Evolutionary conservation across 371 early-diverging fungal genomes (phyloP).

Genomic region (Umbelopsis sp.): DNA sequence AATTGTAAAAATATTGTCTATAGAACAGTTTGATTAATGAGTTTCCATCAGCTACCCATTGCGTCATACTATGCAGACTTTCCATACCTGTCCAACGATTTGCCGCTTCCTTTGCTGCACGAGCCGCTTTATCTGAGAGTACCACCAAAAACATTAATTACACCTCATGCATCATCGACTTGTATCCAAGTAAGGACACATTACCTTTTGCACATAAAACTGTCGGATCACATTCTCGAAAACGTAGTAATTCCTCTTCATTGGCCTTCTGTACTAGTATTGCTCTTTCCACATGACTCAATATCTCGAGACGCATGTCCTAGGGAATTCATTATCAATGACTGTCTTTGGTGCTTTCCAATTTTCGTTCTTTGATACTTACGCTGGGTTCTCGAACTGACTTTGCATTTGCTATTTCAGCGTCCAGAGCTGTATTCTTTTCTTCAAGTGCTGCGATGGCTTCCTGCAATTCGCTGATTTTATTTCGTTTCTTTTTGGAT

Average conservation of each 20-base stretch:
- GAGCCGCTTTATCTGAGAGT: slow-evolving; percentile 60
- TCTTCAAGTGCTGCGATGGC: slow-evolving; percentile 41
- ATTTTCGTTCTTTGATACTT: slow-evolving; percentile 22
- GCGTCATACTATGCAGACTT: background rate
- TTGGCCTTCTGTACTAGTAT: slow-evolving; percentile 50
- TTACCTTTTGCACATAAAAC: slow-evolving; percentile 68
- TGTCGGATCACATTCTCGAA: slow-evolving; percentile 79
- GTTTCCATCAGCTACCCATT: background rate
- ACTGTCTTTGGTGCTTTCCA: background rate
- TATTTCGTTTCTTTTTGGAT: slow-evolving; percentile 36
- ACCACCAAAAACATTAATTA: background rate
- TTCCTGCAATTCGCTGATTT: slow-evolving; percentile 47
- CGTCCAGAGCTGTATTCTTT: slow-evolving; percentile 41
- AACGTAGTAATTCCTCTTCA: slow-evolving; percentile 63
- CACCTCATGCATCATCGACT: background rate
- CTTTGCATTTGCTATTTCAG: slow-evolving; percentile 40
- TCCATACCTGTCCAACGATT: slow-evolving; percentile 86
- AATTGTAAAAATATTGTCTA: slow-evolving; percentile 89
- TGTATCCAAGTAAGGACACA: background rate
- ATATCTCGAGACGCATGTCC: background rate
- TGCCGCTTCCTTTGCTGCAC: slow-evolving; percentile 72
- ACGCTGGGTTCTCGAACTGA: slow-evolving; percentile 63
- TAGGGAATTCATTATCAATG: background rate
- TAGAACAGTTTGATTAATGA: slow-evolving; percentile 8
- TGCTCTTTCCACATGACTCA: slow-evolving; percentile 41